Base-by-base conservation (phyloP, 2,329 filamentous ascomycete species). In the Sporothrix brasiliensis region DNA sequence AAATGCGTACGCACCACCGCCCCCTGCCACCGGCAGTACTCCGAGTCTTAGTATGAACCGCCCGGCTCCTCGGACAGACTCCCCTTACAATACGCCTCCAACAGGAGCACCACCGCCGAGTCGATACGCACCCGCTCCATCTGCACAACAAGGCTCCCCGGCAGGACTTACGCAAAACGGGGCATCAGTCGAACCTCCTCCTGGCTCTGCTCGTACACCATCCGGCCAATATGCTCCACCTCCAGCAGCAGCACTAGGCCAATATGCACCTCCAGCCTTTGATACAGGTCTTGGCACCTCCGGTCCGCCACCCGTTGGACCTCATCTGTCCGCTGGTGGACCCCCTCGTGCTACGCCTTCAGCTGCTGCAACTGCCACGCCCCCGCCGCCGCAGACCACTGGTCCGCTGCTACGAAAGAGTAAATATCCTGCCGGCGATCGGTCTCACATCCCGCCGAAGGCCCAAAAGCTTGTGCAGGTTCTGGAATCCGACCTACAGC, bases 61-160 rank as follows among this genome's bases (percentile, higher is more conserved):
- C 54, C 86, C 88, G 24, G 86, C 92, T 67, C 86, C 89, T 27
- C 89, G 93, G 73, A 93, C 91, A 39, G 86, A 91, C 4, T 97
- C 94, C 34, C 94, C 94, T 6, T 97, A 97, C 80, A 93, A 94
- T 76, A 88, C 91, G 50, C 91, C 94, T 69, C 92, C 92, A 7
- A 83, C 89, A 41, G 86, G 84, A 21, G 83, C 88, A 5, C 89
- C 92, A n/a, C 87, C 90, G 6, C 86, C 88, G 11, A 92, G 88
- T 81, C 85, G 92, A 76, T 96, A 96, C 78, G 89, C 92, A 16
- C 91, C 91, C 14, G 83, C 87, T 67, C 88, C 90, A 58, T 81
- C 86, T 19, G 78, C 86, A 27, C 87, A 27, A 2, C 39, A 89
- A 76, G 81, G 69, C 4, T 1, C 66, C 2, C 13, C 58, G 81